Percentiles rank a stretch among this genome's conserved stretches.
phyloP scores from a whole-genome alignment of 164 flowering plant species.

The Sextonia rubra region DNA sequence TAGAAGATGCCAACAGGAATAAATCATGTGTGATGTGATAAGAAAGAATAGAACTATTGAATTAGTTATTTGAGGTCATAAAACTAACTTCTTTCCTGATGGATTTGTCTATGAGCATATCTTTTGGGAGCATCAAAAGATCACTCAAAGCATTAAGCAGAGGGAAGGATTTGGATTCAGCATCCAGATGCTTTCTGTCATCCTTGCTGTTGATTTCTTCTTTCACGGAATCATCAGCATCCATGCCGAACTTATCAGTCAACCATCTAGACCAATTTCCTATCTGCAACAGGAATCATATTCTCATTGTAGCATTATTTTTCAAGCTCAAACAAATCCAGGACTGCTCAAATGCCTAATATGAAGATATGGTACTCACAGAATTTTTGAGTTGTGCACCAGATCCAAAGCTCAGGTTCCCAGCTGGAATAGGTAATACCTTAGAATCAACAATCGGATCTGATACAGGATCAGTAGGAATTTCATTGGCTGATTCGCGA shows the following conservation, averaged over 20 bases:
- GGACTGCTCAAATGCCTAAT: background rate
- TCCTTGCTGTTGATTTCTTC: conserved; percentile 29
- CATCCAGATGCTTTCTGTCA: conserved; percentile 25
- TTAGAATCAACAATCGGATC: conserved; percentile 91
- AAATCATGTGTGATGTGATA: background rate
- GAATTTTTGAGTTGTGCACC: conserved; percentile 98
- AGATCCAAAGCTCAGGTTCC: conserved; percentile 95
- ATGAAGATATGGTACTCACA: conserved; percentile 38
- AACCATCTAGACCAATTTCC: conserved; percentile 98
- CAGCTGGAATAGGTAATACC: conserved; percentile 97
- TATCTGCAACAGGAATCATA: conserved; percentile 43
- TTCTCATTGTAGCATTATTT: background rate
- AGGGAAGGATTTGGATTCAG: conserved; percentile 52
- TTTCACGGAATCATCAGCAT: conserved; percentile 28
- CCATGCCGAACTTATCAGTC: conserved; percentile 59
- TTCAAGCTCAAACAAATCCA: background rate
- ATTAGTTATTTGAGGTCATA: background rate
- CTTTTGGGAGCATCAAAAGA: conserved; percentile 98
- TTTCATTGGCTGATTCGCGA: conserved; percentile 89
- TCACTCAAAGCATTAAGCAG: conserved; percentile 85
- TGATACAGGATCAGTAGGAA: conserved; percentile 97
- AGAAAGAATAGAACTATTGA: background rate
- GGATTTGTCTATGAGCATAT: conserved; percentile 82
- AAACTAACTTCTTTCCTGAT: conserved; percentile 72
- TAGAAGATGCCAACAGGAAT: conserved; percentile 3